These are phyloP conservation scores for Senecio squalidus DNA, from an alignment of 140 eudicot genomes.

Conservation along the genomic window DNA sequence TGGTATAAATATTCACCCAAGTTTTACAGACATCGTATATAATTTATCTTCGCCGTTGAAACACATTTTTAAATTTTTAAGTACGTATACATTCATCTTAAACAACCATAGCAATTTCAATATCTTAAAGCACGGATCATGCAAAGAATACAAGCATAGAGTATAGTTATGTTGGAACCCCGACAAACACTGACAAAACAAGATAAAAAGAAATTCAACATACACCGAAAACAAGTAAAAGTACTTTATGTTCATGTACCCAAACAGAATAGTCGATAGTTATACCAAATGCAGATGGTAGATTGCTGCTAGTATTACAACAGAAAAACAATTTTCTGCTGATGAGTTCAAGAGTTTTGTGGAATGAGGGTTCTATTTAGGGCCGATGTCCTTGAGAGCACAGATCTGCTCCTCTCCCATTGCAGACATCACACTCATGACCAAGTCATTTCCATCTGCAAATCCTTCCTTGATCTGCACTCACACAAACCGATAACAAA, in stretches of 20 bases:
- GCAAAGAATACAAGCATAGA: too few relatives aligned
- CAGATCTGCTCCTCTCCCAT: conserved; percentile 58
- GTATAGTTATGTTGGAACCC: too few relatives aligned
- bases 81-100: too few relatives aligned
- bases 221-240: neutral
- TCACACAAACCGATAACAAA: neutral
- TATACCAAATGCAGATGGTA: neutral
- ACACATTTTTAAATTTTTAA: too few relatives aligned
- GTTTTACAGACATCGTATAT: too few relatives aligned
- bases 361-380: conserved; percentile 16
- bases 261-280: conserved; percentile 5
- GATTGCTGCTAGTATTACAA: conserved; percentile 11
- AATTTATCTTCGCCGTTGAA: too few relatives aligned
- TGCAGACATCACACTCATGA: conserved; percentile 36
- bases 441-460: conserved; percentile 36
- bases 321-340: conserved; percentile 24
- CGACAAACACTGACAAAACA: neutral
- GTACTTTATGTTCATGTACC: conserved; percentile 1
- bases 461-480: conserved; percentile 44
- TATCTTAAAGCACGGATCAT: too few relatives aligned
- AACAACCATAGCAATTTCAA: too few relatives aligned
- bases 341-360: conserved; percentile 2
- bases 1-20: too few relatives aligned
- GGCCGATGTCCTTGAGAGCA: conserved; percentile 32
- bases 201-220: neutral